Evolutionary conservation across 2,329 filamentous ascomycete species (phyloP).

Genomic region (Ceratocystis ficicola): DNA sequence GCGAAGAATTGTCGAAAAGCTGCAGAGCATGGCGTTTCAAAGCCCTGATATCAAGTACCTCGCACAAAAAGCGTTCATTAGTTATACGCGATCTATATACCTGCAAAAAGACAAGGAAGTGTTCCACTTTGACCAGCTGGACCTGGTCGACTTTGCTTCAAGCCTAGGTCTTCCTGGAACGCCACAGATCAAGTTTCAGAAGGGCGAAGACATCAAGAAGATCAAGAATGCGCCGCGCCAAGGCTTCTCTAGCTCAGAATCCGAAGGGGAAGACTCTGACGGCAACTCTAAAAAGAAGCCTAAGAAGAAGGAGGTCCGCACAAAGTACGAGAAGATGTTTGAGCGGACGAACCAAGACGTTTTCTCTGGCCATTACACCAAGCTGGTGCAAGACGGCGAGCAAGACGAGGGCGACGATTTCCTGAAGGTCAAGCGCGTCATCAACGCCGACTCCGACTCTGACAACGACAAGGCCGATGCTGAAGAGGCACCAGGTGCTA

Average conservation of each 20-base stretch:
- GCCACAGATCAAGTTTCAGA: conserved; percentile 85
- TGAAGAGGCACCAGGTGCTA: conserved; percentile 33
- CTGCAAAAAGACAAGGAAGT: conserved; percentile 85
- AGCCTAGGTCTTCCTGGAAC: conserved; percentile 83
- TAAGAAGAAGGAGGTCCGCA: conserved; percentile 64
- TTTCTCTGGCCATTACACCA: conserved; percentile 83
- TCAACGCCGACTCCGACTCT: conserved; percentile 45
- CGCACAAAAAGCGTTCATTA: conserved; percentile 90
- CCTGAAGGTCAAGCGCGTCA: conserved; percentile 77
- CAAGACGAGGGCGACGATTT: conserved; percentile 67
- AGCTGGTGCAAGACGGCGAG: conserved; percentile 52
- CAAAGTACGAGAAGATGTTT: conserved; percentile 97
- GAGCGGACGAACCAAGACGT: conserved; percentile 94
- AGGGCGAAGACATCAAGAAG: conserved; percentile 75
- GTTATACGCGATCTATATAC: conserved; percentile 73
- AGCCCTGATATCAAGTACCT: conserved; percentile 88
- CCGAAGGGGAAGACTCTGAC: conserved; percentile 42
- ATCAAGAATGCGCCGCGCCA: conserved; percentile 74
- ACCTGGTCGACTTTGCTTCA: conserved; percentile 72
- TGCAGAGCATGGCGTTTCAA: conserved; percentile 94
- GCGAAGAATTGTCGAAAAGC: conserved; percentile 65
- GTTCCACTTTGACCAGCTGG: conserved; percentile 71
- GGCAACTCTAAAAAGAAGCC: conserved; percentile 38
- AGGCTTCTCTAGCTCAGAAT: conserved; percentile 46
- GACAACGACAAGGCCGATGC: conserved; percentile 28